These are phyloP conservation scores for Auxenochlorella protothecoides DNA, from an alignment of 139 green algal genomes.

Conservation along the genomic window DNA sequence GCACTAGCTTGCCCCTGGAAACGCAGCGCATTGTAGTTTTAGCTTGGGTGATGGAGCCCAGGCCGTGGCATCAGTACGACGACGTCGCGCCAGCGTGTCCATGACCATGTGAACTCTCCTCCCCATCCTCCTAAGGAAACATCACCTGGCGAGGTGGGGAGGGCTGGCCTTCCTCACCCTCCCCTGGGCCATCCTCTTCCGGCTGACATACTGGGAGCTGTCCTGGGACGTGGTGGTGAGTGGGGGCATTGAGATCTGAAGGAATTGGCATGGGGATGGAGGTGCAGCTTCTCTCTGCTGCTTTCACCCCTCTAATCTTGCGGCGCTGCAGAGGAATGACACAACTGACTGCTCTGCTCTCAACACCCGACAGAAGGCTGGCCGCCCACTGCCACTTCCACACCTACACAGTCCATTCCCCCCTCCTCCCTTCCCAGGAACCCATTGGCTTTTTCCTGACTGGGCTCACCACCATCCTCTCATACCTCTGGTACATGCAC, in stretches of 20 bases:
- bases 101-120: too few relatives aligned
- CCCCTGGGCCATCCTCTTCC: slow-evolving; percentile 23
- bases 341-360: too few relatives aligned
- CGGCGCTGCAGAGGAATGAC: too few relatives aligned
- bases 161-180: slow-evolving; percentile 8
- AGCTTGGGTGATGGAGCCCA: too few relatives aligned
- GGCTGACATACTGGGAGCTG: slow-evolving; percentile 41
- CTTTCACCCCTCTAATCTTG: background rate
- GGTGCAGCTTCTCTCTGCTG: too few relatives aligned
- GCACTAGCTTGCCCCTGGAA: too few relatives aligned
- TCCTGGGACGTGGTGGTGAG: slow-evolving; percentile 45
- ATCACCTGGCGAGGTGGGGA: slow-evolving; percentile 2
- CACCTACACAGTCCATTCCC: background rate
- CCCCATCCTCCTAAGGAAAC: too few relatives aligned
- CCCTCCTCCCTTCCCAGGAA: background rate
- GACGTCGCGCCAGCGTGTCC: too few relatives aligned
- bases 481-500: slow-evolving; percentile 14
- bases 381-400: background rate
- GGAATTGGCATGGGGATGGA: too few relatives aligned
- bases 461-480: slow-evolving; percentile 1
- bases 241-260: background rate
- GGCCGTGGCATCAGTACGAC: too few relatives aligned
- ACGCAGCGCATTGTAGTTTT: too few relatives aligned
- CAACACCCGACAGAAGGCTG: too few relatives aligned
- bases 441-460: slow-evolving; percentile 18